A percentile compares a stretch with the other conserved stretches of the same genome.
Conservation (phyloP, 345 rosid genomes). For the Salix suchowensis region DNA sequence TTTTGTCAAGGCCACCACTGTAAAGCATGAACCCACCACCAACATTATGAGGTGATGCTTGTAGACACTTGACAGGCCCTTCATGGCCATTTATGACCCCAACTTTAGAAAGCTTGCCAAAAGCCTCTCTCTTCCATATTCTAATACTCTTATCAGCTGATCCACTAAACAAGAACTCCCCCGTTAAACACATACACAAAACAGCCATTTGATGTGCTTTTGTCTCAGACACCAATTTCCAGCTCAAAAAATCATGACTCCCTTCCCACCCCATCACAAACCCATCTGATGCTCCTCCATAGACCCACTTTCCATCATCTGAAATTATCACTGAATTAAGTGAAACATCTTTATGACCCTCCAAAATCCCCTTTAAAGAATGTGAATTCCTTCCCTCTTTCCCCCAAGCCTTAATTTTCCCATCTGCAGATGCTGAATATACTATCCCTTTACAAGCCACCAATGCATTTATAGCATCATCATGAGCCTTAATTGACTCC, state of each 20-base stretch:
- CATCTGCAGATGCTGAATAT: constrained; percentile 32
- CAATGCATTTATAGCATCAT: constrained; percentile 30
- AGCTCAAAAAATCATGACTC: constrained; percentile 9
- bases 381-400: constrained; percentile 16
- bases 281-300: constrained; percentile 33
- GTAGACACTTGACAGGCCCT: constrained; percentile 33
- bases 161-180: constrained; percentile 24
- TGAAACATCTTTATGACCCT: constrained; percentile 40
- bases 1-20: constrained; percentile 31
- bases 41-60: constrained; percentile 19
- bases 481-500: constrained; percentile 35
- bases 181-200: constrained; percentile 21
- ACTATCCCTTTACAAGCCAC: constrained; percentile 20
- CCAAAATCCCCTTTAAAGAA: constrained; percentile 53
- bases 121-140: constrained; percentile 28
- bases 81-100: constrained; percentile 22
- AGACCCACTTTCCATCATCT: constrained; percentile 33
- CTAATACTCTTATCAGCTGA: constrained; percentile 35
- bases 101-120: constrained; percentile 16
- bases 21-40: constrained; percentile 31
- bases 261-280: constrained; percentile 31
- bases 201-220: constrained; percentile 34
- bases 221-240: constrained; percentile 43
- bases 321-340: constrained; percentile 26
- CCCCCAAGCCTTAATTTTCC: constrained; percentile 31